Base-by-base conservation (phyloP, 2,329 filamentous ascomycete genomes). In the Trichoderma harzianum region DNA sequence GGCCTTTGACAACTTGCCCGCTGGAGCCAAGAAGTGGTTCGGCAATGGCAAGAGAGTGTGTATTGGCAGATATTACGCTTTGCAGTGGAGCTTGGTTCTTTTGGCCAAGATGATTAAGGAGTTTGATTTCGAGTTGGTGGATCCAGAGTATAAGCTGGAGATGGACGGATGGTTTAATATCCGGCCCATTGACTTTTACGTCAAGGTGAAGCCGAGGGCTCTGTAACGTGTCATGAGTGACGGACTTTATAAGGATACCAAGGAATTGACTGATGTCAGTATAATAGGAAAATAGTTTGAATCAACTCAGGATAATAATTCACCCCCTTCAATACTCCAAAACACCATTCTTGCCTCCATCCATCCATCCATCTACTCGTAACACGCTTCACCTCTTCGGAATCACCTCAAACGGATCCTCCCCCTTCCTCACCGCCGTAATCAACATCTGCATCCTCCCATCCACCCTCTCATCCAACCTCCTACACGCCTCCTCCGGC, bases 81-180 rank as follows among this genome's bases (percentile, higher is more conserved):
- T 81, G 82, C 81, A 84, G 74, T 87, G 83, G 78, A 80, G 78
- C 69, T 78, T 85, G 76, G 75, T 82, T 0, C 81, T 83, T 3
- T 74, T 84, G 76, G 80, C 83, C 5, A 82, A 78, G 78, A 74
- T 87, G 74, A 79, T 87, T 68, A 77, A 77, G 70, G 82, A 84
- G 65, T 72, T 86, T 1, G 84, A 87, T 63, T 86, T 87, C 73
- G 83, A 84, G 75, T 76, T 80, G 72, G 83, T 74, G 16, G 80
- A 86, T 61, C 76, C 79, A 3, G 75, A 70, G 0, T 86, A 85
- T 63, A 74, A 80, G 75, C 69, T 86, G 69, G 79, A 81, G 69
- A 79, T 84, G 78, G 81, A 89, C 74, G 83, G 87, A 16, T 83
- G 87, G 83, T 89, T 88, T 74, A 87, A 87, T 65, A 76, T 86